phyloP scores from a whole-genome alignment of 2,329 filamentous ascomycete species.

The Penicillium sp. region DNA sequence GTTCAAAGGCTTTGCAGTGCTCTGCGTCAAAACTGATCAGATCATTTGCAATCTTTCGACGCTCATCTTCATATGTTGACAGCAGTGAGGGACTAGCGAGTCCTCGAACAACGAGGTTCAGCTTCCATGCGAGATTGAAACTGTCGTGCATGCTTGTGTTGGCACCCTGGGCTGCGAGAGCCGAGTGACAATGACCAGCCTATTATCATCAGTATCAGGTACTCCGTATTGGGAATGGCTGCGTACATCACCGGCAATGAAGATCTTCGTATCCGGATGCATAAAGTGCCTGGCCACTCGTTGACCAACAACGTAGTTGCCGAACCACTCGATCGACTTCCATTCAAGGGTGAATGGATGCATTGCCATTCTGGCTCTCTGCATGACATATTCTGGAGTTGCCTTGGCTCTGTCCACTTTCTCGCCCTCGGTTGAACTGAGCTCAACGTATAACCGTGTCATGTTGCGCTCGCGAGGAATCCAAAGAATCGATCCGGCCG shows the following conservation, averaged over 20 bases:
- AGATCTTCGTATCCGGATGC: slow-evolving; percentile 41
- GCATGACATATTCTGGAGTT: slow-evolving; percentile 66
- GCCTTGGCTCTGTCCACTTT: slow-evolving; percentile 32
- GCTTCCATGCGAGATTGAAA: slow-evolving; percentile 37
- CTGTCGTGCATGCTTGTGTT: slow-evolving; percentile 38
- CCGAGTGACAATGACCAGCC: slow-evolving; percentile 33
- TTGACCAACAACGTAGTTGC: slow-evolving; percentile 50
- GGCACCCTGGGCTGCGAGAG: slow-evolving; percentile 33
- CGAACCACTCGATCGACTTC: slow-evolving; percentile 48
- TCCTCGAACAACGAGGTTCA: slow-evolving; percentile 28
- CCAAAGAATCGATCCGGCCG: slow-evolving; percentile 66
- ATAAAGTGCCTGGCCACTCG: slow-evolving; percentile 46
- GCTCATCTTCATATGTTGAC: slow-evolving; percentile 30
- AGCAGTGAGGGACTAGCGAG: slow-evolving; percentile 23
- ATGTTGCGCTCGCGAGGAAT: slow-evolving; percentile 69
- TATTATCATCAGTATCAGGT: background rate
- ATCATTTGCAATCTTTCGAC: slow-evolving; percentile 30
- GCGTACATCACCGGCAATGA: slow-evolving; percentile 48
- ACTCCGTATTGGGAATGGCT: background rate
- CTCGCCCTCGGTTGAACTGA: slow-evolving; percentile 26
- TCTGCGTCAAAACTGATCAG: slow-evolving; percentile 35
- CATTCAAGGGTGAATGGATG: slow-evolving; percentile 45
- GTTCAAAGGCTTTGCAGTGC: slow-evolving; percentile 52
- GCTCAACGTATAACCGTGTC: slow-evolving; percentile 57
- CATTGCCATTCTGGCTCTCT: slow-evolving; percentile 43